These are phyloP conservation scores for Plasmodium sp. DNA, from an alignment of 169 alveolate species.

Conservation along the genomic window DNA sequence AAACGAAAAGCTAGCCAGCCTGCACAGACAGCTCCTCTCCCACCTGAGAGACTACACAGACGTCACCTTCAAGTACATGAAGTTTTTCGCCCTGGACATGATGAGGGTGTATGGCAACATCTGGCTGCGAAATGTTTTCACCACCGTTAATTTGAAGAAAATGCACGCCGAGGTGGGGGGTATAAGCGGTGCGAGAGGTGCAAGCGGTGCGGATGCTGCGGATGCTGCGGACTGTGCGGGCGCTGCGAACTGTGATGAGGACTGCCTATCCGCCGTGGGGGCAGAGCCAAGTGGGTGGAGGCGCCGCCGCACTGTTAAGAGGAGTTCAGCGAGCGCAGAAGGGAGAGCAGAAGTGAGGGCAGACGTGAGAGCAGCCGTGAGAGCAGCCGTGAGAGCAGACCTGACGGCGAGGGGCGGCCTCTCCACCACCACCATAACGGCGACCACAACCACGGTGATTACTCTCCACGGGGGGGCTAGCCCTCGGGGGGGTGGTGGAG, in stretches of 20 bases:
- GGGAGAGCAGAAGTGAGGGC: neutral
- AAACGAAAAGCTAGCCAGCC: neutral
- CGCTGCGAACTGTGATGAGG: too few relatives aligned
- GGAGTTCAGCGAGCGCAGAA: neutral
- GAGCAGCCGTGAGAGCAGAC: neutral
- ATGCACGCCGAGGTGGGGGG: neutral
- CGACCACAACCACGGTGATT: neutral
- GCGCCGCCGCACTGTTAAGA: neutral
- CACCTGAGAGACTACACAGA: conserved; percentile 35
- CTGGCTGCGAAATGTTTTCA: conserved; percentile 49
- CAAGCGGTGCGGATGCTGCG: too few relatives aligned
- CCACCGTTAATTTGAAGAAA: conserved; percentile 33
- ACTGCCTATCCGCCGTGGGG: neutral
- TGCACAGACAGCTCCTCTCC: neutral
- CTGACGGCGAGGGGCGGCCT: neutral
- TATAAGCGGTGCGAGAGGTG: neutral
- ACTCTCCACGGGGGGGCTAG: neutral
- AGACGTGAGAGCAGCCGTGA: too few relatives aligned
- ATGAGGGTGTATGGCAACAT: conserved; percentile 15
- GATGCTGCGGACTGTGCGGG: too few relatives aligned
- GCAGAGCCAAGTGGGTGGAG: neutral
- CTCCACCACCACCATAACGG: neutral
- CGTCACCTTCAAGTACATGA: conserved; percentile 38
- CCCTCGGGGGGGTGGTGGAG: neutral
- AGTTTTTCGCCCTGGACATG: neutral